Conservation (phyloP, 257 asterid species). For the Solanum chilense region DNA sequence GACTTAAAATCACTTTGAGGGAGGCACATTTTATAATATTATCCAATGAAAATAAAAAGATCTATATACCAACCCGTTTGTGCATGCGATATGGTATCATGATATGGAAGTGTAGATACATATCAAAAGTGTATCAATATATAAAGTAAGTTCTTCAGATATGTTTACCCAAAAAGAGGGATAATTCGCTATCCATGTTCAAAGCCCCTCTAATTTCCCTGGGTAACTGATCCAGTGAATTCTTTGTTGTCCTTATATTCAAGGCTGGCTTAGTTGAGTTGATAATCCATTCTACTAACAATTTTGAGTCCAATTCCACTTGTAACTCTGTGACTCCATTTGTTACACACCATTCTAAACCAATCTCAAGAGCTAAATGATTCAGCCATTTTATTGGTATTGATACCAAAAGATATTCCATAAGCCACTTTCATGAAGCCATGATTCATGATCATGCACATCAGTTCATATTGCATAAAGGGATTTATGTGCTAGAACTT, state of each 20-base stretch:
- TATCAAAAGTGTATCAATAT: neutral
- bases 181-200: neutral
- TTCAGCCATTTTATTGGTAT: too few relatives aligned
- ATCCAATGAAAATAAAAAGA: neutral
- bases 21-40: neutral
- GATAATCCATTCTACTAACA: neutral
- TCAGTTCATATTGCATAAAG: too few relatives aligned
- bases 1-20: neutral
- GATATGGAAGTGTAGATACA: neutral
- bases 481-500: too few relatives aligned
- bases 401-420: neutral
- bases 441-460: neutral
- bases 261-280: neutral
- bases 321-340: neutral
- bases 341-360: neutral
- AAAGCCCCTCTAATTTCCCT: neutral
- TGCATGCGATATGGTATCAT: too few relatives aligned
- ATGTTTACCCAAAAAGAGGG: neutral
- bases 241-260: neutral
- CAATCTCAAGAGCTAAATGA: neutral
- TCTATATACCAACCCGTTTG: too few relatives aligned
- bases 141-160: neutral
- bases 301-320: neutral
- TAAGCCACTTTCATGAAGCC: neutral
- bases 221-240: neutral